Evolutionary conservation across 345 rosid species (phyloP), one percentile per base, ranked within the genome.

Genomic region (Luvunga scandens): DNA sequence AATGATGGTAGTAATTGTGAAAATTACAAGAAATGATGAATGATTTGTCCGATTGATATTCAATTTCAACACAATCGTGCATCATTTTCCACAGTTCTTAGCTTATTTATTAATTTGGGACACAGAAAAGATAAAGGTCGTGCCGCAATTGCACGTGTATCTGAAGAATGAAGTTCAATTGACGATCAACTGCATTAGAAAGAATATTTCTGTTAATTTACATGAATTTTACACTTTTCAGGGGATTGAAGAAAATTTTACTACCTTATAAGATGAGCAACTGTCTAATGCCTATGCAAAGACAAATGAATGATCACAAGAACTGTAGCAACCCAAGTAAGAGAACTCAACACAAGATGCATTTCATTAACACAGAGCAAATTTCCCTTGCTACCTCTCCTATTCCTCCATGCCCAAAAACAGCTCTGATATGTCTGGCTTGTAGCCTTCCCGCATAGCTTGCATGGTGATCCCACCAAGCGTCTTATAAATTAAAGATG

Each of bases 401-500:
- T 22, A 71, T 55, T 53, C 77, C 67, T 80, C 79, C 6, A 75
- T 45, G n/a, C 24, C 25, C 3, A 7, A 21, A 55, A 72, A 48
- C 30, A 22, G 65, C 69, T 75, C 68, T 64, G 18, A 59, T 72
- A 66, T 8, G 75, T 82, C 80, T 22, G 69, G 82, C 45, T 66
- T 24, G 55, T 62, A n/a, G 73, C 76, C 73, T 69, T 80, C 83
- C 62, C 6, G 25, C 69, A 74, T 84, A 28, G 85, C 79, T 65
- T 83, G 79, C 56, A 64, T 22, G 16, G 70, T 77, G 55, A 85
- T 80, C 73, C 63, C 57, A 27, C 80, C 72, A 6, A 89, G 82
- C 78, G 73, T 78, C 72, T 79, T 80, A 18, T 82, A 80, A 56
- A 81, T 85, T 27, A 69, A 73, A 75, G 78, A 71, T 2, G 86